Conservation (phyloP, 2,329 filamentous ascomycete species). For the Cyphellophora europaea region DNA sequence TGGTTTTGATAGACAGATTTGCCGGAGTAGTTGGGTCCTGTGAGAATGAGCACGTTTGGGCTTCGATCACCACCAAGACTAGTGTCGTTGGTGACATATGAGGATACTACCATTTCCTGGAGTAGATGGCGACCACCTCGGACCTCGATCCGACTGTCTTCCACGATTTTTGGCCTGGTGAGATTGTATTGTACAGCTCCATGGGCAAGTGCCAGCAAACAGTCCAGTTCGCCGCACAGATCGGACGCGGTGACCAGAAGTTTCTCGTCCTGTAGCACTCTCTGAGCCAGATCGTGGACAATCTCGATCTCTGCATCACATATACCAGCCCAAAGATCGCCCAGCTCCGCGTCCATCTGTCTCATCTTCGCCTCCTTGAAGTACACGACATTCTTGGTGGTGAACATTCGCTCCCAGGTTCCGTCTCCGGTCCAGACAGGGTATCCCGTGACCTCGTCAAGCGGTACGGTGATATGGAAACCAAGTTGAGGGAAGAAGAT, state of each 20-base stretch:
- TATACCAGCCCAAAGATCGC: conserved; percentile 77
- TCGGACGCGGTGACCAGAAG: conserved; percentile 63
- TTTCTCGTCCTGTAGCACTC: conserved; percentile 59
- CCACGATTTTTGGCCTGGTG: conserved; percentile 58
- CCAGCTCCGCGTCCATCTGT: conserved; percentile 70
- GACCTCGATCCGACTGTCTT: conserved; percentile 63
- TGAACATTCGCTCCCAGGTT: conserved; percentile 70
- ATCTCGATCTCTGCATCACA: conserved; percentile 87
- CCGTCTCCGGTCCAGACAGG: conserved; percentile 56
- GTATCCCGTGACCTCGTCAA: conserved; percentile 49
- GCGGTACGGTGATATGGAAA: conserved; percentile 68
- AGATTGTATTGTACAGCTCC: conserved; percentile 69
- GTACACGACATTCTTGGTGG: conserved; percentile 61
- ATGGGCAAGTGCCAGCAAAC: conserved; percentile 66
- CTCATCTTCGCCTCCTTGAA: conserved; percentile 80
- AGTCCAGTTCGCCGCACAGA: conserved; percentile 75
- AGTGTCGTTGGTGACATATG: conserved; percentile 77
- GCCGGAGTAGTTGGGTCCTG: conserved; percentile 91
- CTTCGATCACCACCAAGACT: conserved; percentile 49
- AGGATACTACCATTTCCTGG: conserved; percentile 71
- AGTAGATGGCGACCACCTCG: conserved; percentile 71
- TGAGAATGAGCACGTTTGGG: conserved; percentile 69
- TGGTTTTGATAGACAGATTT: conserved; percentile 97
- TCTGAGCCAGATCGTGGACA: conserved; percentile 63
- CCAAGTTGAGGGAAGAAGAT: conserved; percentile 88